Conservation (phyloP, 1,284 basidiomycete genomes). For the Naganishia liquefaciens region DNA sequence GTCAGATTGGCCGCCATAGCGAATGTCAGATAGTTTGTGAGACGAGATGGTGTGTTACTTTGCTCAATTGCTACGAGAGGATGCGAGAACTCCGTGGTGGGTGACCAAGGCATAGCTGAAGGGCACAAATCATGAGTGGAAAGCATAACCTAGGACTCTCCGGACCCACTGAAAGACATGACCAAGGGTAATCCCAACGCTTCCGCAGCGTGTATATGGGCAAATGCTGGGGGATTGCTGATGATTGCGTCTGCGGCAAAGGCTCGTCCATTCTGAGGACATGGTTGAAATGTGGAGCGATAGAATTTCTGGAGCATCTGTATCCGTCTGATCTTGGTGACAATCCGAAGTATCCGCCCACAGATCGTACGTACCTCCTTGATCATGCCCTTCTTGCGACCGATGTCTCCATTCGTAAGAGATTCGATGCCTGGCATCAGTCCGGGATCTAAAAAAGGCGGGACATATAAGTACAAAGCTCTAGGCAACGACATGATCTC, state of each 20-base stretch:
- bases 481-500: background rate
- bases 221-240: slow-evolving; percentile 66
- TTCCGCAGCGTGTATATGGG: slow-evolving; percentile 50
- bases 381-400: slow-evolving; percentile 8
- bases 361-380: background rate
- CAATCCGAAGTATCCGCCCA: background rate
- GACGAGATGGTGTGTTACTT: slow-evolving; percentile 59
- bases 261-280: slow-evolving; percentile 53
- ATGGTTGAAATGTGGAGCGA: slow-evolving; percentile 59
- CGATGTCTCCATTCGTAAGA: slow-evolving; percentile 39
- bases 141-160: too few species aligned
- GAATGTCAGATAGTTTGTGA: slow-evolving; percentile 64
- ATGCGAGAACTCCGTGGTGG: slow-evolving; percentile 65
- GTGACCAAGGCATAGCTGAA: slow-evolving; percentile 68
- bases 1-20: slow-evolving; percentile 61
- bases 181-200: too few species aligned
- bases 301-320: slow-evolving; percentile 64
- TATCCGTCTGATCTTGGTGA: background rate
- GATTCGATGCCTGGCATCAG: slow-evolving; percentile 43
- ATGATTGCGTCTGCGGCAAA: slow-evolving; percentile 67
- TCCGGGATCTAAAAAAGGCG: slow-evolving; percentile 42
- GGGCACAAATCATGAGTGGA: slow-evolving; percentile 63
- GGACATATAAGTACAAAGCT: too few species aligned
- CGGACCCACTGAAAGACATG: too few species aligned
- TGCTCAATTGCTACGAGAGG: slow-evolving; percentile 62